phyloP scores from a whole-genome alignment of 2,329 filamentous ascomycete species.

The Sporothrix variecibatus region DNA sequence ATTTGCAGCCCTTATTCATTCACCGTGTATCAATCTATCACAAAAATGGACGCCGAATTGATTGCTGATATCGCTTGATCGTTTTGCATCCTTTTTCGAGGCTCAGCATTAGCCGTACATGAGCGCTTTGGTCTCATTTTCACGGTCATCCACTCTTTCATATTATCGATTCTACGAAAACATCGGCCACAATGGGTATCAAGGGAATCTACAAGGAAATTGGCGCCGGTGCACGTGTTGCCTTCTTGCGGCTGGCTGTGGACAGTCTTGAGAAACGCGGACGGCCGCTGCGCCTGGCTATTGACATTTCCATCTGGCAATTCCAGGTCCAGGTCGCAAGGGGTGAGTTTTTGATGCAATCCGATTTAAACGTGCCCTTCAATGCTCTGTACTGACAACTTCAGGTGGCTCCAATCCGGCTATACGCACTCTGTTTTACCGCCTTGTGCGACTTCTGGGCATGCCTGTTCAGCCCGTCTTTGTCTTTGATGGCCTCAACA shows the following conservation, averaged over 20 bases:
- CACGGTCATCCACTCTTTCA: background rate
- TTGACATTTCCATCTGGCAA: constrained; percentile 96
- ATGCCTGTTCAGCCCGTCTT: constrained; percentile 55
- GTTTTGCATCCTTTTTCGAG: background rate
- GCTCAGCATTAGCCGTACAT: background rate
- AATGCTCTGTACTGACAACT: constrained; percentile 15
- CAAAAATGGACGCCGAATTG: background rate
- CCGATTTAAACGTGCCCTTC: background rate
- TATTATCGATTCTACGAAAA: too few species aligned
- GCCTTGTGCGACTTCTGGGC: constrained; percentile 62
- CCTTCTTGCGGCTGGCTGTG: constrained; percentile 79
- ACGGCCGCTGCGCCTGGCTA: constrained; percentile 79
- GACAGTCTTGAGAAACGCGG: constrained; percentile 70
- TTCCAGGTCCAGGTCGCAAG: constrained; percentile 86
- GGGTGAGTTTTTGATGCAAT: constrained; percentile 47
- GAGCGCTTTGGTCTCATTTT: background rate
- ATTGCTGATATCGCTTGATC: background rate
- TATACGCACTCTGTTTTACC: constrained; percentile 88
- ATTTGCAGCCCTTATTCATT: background rate
- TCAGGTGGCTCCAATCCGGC: constrained; percentile 84
- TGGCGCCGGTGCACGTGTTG: constrained; percentile 74
- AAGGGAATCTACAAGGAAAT: constrained; percentile 86
- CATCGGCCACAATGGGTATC: constrained; percentile 59
- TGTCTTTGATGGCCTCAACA: constrained; percentile 54
- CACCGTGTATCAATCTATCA: background rate